A percentile compares a stretch with the other conserved stretches of the same genome.
Evolutionary conservation across 23 red algal species (phyloP).

Genomic region (Gracilaria gracilis): DNA sequence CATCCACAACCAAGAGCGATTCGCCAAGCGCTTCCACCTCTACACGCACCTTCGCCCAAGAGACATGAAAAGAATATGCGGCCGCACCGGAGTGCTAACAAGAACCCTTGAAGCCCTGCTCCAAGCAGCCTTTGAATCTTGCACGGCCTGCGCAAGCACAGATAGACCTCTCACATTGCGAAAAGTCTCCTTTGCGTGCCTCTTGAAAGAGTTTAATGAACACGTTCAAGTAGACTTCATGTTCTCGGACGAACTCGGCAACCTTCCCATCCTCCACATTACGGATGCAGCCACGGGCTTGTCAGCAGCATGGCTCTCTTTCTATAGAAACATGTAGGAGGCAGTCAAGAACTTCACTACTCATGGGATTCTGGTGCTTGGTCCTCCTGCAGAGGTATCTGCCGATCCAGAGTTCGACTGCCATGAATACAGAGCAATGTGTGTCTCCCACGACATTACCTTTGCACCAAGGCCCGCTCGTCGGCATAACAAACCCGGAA

Average conservation of each 20-base stretch:
- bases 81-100: background rate
- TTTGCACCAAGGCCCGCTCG: background rate
- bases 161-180: background rate
- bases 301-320: background rate
- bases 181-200: background rate
- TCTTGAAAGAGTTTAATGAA: slow-evolving; percentile 8
- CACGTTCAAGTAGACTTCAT: slow-evolving; percentile 18
- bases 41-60: slow-evolving; percentile 1
- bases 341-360: background rate
- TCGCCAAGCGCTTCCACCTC: slow-evolving; percentile 6
- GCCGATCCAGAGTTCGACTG: slow-evolving; percentile 25
- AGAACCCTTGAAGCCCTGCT: background rate
- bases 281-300: slow-evolving; percentile 21
- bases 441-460: background rate
- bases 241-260: slow-evolving; percentile 5
- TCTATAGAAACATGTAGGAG: background rate
- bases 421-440: background rate
- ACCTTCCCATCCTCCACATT: slow-evolving; percentile 32
- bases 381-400: background rate
- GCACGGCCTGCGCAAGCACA: background rate
- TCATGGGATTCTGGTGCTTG: slow-evolving; percentile 16
- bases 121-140: background rate
- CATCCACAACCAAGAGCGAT: background rate
- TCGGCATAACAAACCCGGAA: slow-evolving; percentile 50
- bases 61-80: slow-evolving; percentile 4